These are phyloP conservation scores for Helianthus tuberosus DNA, from an alignment of 129 eudicot genomes.

Conservation along the genomic window DNA sequence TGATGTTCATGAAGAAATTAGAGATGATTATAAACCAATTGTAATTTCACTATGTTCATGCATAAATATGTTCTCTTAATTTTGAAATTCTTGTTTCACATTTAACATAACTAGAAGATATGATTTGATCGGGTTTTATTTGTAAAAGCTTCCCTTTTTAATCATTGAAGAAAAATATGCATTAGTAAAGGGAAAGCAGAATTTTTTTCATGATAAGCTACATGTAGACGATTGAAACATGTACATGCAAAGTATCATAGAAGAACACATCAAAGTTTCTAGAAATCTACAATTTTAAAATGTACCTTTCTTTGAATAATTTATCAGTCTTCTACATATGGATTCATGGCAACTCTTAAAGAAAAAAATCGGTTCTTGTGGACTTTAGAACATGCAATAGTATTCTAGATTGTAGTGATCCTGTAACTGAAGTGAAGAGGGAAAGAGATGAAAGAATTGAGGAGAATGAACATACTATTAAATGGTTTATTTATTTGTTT, in stretches of 20 bases:
- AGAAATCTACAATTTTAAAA: not conserved
- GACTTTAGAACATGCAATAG: slow-evolving; percentile 15
- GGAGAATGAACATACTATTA: slow-evolving; percentile 29
- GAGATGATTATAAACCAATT: not conserved
- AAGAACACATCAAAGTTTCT: not conserved
- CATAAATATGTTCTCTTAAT: not conserved
- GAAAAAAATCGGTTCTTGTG: not conserved
- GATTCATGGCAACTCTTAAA: not conserved
- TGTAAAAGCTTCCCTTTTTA: too few relatives aligned
- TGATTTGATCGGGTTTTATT: too few relatives aligned
- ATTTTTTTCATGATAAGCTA: not conserved
- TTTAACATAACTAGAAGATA: too few relatives aligned
- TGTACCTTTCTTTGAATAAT: slow-evolving; percentile 29
- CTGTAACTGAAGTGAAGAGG: slow-evolving; percentile 14
- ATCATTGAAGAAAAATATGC: not conserved
- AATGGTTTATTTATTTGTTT: slow-evolving; percentile 49
- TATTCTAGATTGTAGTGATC: slow-evolving; percentile 25
- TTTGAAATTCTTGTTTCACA: slow-evolving; percentile 11
- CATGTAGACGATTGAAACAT: not conserved
- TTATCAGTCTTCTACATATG: slow-evolving; percentile 3
- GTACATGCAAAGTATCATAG: slow-evolving; percentile 9
- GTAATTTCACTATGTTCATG: slow-evolving; percentile 13
- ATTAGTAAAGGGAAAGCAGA: not conserved
- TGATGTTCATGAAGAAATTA: not conserved
- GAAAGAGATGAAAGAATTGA: slow-evolving; percentile 16